phyloP scores from a whole-genome alignment of 331 rosid genomes.

The Dryas integrifolia region DNA sequence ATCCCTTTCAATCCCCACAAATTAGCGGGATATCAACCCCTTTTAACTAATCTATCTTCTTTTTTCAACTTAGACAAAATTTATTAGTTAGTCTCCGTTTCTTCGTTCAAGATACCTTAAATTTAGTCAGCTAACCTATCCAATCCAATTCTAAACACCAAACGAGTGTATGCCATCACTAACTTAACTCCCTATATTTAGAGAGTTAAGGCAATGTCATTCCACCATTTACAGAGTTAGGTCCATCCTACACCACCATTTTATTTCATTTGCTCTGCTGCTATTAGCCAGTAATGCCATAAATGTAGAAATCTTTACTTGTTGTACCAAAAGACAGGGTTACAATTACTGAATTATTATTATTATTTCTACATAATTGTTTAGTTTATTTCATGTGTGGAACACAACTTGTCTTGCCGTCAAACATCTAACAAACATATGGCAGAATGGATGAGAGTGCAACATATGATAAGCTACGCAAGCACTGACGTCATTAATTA shows the following conservation, averaged over 20 bases:
- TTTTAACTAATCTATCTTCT: too few species aligned
- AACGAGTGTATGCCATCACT: neutral
- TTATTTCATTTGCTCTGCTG: too few species aligned
- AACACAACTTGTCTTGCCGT: conserved; percentile 1
- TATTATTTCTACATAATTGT: too few species aligned
- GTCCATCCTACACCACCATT: too few species aligned
- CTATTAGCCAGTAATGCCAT: too few species aligned
- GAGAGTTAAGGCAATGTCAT: neutral
- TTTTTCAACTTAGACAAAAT: too few species aligned
- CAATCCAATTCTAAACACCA: too few species aligned
- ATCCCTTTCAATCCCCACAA: too few species aligned
- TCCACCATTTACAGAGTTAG: neutral
- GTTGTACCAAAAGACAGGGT: neutral
- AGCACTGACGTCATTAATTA: neutral
- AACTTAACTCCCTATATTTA: neutral
- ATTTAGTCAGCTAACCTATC: too few species aligned
- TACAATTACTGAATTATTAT: neutral
- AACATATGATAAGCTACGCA: neutral
- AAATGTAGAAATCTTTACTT: neutral
- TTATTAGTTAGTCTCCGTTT: too few species aligned
- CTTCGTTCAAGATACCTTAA: too few species aligned
- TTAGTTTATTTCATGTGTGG: neutral
- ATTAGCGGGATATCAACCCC: too few species aligned
- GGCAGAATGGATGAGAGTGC: conserved; percentile 11
- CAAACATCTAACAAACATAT: conserved; percentile 7